phyloP scores from a whole-genome alignment of 768 basidiomycete species.

The Clathrus columnatus region DNA sequence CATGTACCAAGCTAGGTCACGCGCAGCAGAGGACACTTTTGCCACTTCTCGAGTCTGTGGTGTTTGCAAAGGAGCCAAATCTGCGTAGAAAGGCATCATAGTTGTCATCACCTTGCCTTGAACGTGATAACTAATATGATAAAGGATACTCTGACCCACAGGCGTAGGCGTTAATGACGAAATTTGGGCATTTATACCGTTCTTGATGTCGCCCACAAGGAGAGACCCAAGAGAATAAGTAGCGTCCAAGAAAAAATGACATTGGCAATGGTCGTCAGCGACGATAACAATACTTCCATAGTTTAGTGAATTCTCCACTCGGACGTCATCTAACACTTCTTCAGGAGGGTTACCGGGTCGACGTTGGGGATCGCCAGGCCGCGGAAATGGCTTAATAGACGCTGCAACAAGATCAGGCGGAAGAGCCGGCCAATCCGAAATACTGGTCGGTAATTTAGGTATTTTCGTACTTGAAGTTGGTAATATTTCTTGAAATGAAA shows the following conservation, averaged over 20 bases:
- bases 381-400: conserved; percentile 45
- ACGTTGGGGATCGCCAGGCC: conserved; percentile 22
- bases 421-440: conserved; percentile 63
- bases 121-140: conserved; percentile 28
- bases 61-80: conserved; percentile 48
- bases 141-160: conserved; percentile 37
- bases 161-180: conserved; percentile 39
- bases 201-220: conserved; percentile 22
- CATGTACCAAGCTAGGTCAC: conserved; percentile 65
- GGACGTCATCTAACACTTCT: conserved; percentile 30
- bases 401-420: conserved; percentile 45
- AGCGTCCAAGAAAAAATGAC: conserved; percentile 69
- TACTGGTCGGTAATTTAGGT: conserved; percentile 44
- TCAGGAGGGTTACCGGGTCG: conserved; percentile 20
- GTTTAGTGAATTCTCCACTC: conserved; percentile 39
- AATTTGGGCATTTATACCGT: conserved; percentile 15
- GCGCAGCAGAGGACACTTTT: conserved; percentile 54
- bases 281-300: conserved; percentile 50
- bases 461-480: conserved; percentile 37
- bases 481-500: conserved; percentile 69
- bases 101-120: conserved; percentile 20
- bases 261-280: conserved; percentile 45
- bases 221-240: conserved; percentile 60
- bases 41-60: conserved; percentile 61
- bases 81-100: conserved; percentile 38